Base-by-base conservation (phyloP, 805 yeast species). In the Kregervanrija pseudodelftensis region DNA sequence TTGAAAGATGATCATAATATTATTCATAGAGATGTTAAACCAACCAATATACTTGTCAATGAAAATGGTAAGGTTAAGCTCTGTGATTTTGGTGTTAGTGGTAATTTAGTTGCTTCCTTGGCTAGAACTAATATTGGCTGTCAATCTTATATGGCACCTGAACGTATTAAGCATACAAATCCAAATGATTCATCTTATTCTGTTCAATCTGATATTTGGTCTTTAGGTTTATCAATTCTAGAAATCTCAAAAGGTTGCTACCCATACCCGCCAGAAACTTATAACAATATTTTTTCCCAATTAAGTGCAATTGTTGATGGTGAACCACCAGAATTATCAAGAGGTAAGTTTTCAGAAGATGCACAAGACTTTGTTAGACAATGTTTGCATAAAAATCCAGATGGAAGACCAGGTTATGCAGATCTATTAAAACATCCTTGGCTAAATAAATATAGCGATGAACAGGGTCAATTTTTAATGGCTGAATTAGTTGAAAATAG, bases 111-210 rank as follows among this genome's bases (percentile, higher is more conserved):
- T 16, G 96, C 97, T 2, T 87, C 96, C 0, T 72, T 91, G 55
- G 98, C 98, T 12, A 81, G 88, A 57, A 91, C 99, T 0, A 91
- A 93, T 56, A 88, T 91, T 52, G 99, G 99, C 4, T 91, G 99
- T 65, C 99, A 93, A 66, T 85, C 95, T 1, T 91, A 91, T 64
- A 93, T 93, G 98, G 98, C 98, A 1, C 99, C 99, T 1, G 99
- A 91, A 61, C 76, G 99, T 58, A 93, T 93, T 54, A 80, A 82
- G 58, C 77, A 85, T 0, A 56, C 74, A 49, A 80, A 69, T 50
- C 91, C 89, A 1, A 89, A 84, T 58, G 90, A 80, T 52, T 72
- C 77, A 8, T 79, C 93, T 0, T 91, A 91, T 64, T 80, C 96
- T 1, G 96, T 89, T 3, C 97, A 91, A 59, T 82, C 95, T 9